A percentile compares a stretch with the other conserved stretches of the same genome.
Evolutionary conservation across 2,329 filamentous ascomycete genomes (phyloP).

Genomic region (Huntiella moniliformis): DNA sequence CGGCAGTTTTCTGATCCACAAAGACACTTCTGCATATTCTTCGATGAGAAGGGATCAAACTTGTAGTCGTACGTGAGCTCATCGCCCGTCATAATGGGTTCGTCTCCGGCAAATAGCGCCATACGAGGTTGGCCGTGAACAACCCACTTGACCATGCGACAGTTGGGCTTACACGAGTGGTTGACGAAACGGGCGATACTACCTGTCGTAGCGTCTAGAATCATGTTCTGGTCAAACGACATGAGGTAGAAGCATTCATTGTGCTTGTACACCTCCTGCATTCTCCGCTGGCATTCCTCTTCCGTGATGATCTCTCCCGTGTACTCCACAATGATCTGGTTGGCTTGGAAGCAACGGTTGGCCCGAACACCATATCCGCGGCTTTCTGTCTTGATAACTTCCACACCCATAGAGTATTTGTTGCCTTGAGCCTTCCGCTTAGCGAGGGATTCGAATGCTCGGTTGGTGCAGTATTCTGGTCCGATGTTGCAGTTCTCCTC

Average conservation of each 20-base stretch:
- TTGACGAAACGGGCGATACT: conserved; percentile 97
- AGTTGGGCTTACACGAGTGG: conserved; percentile 91
- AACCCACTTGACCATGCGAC: conserved; percentile 95
- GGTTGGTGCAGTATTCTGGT: conserved; percentile 59
- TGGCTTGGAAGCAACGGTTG: conserved; percentile 68
- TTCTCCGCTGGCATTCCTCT: conserved; percentile 77
- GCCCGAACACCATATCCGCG: conserved; percentile 82
- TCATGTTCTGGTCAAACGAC: conserved; percentile 97
- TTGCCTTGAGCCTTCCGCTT: conserved; percentile 59
- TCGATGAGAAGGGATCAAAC: conserved; percentile 49
- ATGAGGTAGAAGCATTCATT: conserved; percentile 98
- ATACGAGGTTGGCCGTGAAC: conserved; percentile 86
- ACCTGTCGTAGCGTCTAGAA: conserved; percentile 89
- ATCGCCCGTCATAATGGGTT: conserved; percentile 81
- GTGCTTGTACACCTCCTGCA: conserved; percentile 85
- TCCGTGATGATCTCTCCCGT: conserved; percentile 95
- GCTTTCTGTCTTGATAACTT: conserved; percentile 79
- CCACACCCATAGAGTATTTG: conserved; percentile 80
- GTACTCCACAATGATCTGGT: conserved; percentile 97
- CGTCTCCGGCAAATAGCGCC: conserved; percentile 84
- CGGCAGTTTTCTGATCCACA: conserved; percentile 46
- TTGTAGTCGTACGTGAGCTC: conserved; percentile 90
- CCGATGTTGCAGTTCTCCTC: conserved; percentile 70
- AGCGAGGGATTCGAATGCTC: conserved; percentile 65
- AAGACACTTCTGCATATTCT: conserved; percentile 48